Evolutionary conservation across 257 asterid species (phyloP), one percentile per base, ranked within the genome.

Genomic region (Solanum medicagineum): DNA sequence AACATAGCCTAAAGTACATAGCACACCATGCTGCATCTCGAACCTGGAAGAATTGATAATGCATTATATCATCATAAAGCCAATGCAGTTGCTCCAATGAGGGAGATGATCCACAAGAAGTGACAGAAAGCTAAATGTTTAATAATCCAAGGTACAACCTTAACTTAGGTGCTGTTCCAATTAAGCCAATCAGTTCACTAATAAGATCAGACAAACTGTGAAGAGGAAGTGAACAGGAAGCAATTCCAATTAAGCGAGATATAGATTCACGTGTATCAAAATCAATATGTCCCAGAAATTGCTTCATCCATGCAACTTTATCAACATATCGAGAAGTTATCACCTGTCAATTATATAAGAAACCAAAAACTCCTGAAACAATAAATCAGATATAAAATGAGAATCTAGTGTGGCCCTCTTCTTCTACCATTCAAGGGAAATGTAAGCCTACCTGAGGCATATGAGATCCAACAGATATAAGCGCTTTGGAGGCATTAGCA

Each of bases 171-270:
- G 90, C 71, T 89, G 96, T 95, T 80, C 90, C 69, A 86, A 96
- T 85, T 86, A 93, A 89, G 88, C 94, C 88, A 86, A 90, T 85
- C 89, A 96, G 16, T 85, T 96, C 97, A 56, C 49, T 84, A 81
- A 95, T 88, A 89, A 95, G 94, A 87, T 90, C 94, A 87, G 93
- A 90, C 44, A 93, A 87, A 59, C 93, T 90, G 82, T 96, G 68
- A 74, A 92, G 44, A 19, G 95, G 89, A 90, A 95, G 97, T 83
- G 90, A 91, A 77, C 93, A 91, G 80, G 98, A 93, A 54, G 98
- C 97, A 87, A 94, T 89, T 85, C 99, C 99, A 85, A 95, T 97
- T 87, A 97, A 91, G 40, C 98, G 97, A 69, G 97, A 96, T 84
- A 91, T 86, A 81, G 98, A 91, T 91, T 97, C 99, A 68, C 99